phyloP scores from a whole-genome alignment of 495 filamentous ascomycete species.

The Penicillium cataractarum region DNA sequence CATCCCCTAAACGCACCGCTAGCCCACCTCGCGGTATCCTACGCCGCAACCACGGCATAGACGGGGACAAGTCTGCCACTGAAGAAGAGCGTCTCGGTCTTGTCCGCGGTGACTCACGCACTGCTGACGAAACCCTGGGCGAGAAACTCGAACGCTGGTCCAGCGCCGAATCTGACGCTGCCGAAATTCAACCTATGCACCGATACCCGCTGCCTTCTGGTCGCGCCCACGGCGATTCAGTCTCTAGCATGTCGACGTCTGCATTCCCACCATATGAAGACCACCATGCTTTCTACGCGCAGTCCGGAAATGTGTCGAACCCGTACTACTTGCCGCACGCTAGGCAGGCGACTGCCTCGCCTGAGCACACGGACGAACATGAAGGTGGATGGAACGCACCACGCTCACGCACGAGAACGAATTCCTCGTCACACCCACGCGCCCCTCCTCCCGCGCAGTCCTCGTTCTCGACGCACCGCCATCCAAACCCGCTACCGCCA shows the following conservation, averaged over 20 bases:
- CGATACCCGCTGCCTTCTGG: neutral
- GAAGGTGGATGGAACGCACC: constrained; percentile 9
- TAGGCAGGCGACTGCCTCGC: constrained; percentile 17
- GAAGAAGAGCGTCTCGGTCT: constrained; percentile 90
- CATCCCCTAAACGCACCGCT: constrained; percentile 31
- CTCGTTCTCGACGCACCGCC: constrained; percentile 34
- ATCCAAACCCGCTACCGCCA: constrained; percentile 35
- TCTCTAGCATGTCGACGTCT: constrained; percentile 37
- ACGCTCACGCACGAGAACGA: constrained; percentile 25
- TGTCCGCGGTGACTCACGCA: constrained; percentile 69
- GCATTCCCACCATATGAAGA: constrained; percentile 43
- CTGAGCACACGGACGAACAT: constrained; percentile 18
- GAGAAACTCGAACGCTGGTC: constrained; percentile 41
- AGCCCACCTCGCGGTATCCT: constrained; percentile 41
- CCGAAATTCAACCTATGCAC: constrained; percentile 27
- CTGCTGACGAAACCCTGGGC: constrained; percentile 34
- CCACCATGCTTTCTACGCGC: constrained; percentile 26
- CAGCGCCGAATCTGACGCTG: constrained; percentile 31
- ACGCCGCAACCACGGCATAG: constrained; percentile 49
- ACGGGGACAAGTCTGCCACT: constrained; percentile 56
- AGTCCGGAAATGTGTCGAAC: constrained; percentile 20
- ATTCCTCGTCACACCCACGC: constrained; percentile 25
- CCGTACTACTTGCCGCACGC: constrained; percentile 29
- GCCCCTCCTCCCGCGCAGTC: constrained; percentile 31
- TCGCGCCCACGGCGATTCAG: constrained; percentile 33